A percentile compares a stretch with the other conserved stretches of the same genome.
Conservation (phyloP, 495 filamentous ascomycete species). For the Podospora pseudopauciseta region DNA sequence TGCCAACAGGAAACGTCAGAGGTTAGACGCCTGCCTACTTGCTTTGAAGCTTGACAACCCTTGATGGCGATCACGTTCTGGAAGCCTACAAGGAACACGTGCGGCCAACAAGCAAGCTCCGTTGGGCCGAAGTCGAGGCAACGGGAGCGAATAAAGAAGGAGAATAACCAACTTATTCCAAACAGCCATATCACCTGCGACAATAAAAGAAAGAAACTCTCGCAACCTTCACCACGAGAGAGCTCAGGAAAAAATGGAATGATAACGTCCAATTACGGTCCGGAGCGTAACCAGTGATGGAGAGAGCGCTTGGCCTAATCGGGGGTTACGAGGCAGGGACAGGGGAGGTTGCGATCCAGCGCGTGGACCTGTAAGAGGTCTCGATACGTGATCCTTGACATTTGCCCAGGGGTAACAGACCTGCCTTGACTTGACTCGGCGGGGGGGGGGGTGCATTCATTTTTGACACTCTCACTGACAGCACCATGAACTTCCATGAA, state of each 20-base stretch:
- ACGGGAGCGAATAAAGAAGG: not conserved
- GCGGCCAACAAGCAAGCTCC: slow-evolving; percentile 6
- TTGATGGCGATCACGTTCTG: slow-evolving; percentile 25
- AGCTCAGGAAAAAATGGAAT: slow-evolving; percentile 16
- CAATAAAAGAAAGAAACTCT: too few relatives aligned
- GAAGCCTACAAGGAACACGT: slow-evolving; percentile 20
- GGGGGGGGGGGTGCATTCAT: slow-evolving; percentile 22
- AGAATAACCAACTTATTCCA: slow-evolving; percentile 18
- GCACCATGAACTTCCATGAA: slow-evolving; percentile 1
- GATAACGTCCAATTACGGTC: slow-evolving; percentile 24
- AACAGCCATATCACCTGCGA: slow-evolving; percentile 16
- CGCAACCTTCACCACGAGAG: not conserved
- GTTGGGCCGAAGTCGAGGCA: not conserved
- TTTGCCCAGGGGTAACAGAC: slow-evolving; percentile 18
- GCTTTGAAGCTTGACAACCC: not conserved
- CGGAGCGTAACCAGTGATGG: slow-evolving; percentile 6
- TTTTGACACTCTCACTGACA: slow-evolving; percentile 13
- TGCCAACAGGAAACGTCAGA: not conserved
- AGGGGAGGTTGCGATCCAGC: slow-evolving; percentile 12
- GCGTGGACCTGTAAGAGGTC: slow-evolving; percentile 19
- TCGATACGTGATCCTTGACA: slow-evolving; percentile 21
- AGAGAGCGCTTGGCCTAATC: slow-evolving; percentile 18
- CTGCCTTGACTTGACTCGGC: slow-evolving; percentile 12
- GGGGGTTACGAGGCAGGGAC: slow-evolving; percentile 16
- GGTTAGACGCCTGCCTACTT: slow-evolving; percentile 1